These are phyloP conservation scores for Lumnitzera racemosa DNA, from an alignment of 345 rosid species.

Conservation along the genomic window DNA sequence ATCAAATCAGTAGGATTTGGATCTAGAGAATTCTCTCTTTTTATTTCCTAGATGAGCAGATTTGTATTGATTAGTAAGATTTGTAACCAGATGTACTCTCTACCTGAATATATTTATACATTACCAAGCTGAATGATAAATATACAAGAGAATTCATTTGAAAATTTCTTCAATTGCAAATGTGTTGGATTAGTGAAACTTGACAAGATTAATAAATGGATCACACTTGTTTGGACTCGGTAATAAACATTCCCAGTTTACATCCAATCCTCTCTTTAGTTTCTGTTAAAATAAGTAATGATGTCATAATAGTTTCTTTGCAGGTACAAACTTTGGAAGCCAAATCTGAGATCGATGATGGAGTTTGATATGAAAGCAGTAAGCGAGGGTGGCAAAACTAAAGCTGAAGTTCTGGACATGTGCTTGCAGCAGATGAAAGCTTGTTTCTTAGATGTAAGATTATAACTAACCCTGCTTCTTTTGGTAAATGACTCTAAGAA, in stretches of 20 bases:
- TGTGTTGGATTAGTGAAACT: too few species aligned
- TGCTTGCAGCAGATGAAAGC: constrained; percentile 97
- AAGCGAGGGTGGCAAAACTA: constrained; percentile 72
- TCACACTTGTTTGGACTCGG: too few species aligned
- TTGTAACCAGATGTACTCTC: too few species aligned
- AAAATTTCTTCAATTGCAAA: too few species aligned
- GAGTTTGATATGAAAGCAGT: constrained; percentile 93
- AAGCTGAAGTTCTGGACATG: constrained; percentile 70
- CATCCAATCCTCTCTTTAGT: neutral
- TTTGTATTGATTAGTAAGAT: too few species aligned
- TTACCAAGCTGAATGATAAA: too few species aligned
- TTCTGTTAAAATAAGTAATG: neutral
- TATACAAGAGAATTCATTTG: too few species aligned
- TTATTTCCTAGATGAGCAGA: too few species aligned
- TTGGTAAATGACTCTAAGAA: neutral
- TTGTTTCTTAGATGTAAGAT: constrained; percentile 90
- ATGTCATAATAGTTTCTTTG: constrained; percentile 5
- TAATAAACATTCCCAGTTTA: neutral
- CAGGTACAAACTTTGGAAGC: constrained; percentile 97
- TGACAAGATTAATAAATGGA: too few species aligned
- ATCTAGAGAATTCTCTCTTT: too few species aligned
- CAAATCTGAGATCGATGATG: constrained; percentile 93
- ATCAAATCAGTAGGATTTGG: too few species aligned
- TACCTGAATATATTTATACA: too few species aligned
- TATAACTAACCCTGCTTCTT: constrained; percentile 1